These are phyloP conservation scores for Cupressus sempervirens DNA, from an alignment of 75 land plant genomes.

Conservation along the genomic window DNA sequence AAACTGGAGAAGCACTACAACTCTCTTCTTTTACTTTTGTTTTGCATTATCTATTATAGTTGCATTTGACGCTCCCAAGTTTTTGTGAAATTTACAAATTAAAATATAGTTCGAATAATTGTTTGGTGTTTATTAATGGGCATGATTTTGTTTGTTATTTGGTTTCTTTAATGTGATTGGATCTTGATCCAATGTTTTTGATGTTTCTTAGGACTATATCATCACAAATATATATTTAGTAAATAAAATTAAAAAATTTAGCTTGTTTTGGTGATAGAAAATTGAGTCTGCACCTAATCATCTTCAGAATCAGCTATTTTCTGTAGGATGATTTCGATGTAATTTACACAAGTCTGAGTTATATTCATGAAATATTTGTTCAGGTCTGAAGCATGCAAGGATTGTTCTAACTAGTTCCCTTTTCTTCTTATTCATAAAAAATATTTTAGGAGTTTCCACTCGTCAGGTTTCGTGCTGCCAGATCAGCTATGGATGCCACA, in stretches of 20 bases:
- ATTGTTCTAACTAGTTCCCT: neutral
- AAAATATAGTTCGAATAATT: neutral
- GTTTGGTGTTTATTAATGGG: neutral
- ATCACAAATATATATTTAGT: neutral
- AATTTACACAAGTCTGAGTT: neutral
- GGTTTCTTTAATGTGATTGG: neutral
- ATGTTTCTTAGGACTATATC: neutral
- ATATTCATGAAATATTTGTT: neutral
- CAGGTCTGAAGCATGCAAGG: neutral
- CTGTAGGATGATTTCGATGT: neutral
- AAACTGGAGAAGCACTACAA: no score
- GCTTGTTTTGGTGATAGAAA: neutral
- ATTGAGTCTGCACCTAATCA: neutral
- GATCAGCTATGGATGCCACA: conserved; percentile 51
- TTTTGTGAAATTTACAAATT: neutral
- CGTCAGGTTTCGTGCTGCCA: conserved; percentile 89
- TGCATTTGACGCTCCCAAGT: neutral
- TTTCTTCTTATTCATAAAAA: neutral
- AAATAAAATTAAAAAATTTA: neutral
- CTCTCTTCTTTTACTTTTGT: neutral
- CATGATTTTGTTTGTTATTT: neutral
- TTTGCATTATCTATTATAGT: neutral
- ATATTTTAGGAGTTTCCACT: conserved; percentile 80
- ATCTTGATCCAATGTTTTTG: neutral
- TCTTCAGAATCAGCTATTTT: neutral